Evolutionary conservation across 2,329 filamentous ascomycete species (phyloP).

Genomic region (Trichophyton mentagrophytes): DNA sequence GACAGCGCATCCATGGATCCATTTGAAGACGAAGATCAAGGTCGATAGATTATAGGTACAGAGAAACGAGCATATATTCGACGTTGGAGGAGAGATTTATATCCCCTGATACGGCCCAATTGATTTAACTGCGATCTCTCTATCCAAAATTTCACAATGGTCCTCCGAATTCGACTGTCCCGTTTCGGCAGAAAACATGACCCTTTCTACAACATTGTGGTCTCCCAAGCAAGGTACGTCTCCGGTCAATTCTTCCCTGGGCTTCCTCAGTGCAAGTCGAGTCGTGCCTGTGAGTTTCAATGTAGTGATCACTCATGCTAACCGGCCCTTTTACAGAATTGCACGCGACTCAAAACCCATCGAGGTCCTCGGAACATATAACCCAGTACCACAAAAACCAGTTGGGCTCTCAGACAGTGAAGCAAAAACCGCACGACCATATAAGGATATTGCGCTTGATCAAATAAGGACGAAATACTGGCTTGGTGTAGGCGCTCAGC

Average conservation of each 20-base stretch:
- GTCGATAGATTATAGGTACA: background rate
- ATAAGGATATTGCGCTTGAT: slow-evolving; percentile 89
- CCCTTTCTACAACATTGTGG: slow-evolving; percentile 97
- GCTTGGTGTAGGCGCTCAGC: slow-evolving; percentile 93
- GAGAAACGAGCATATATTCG: background rate
- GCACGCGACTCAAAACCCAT: slow-evolving; percentile 79
- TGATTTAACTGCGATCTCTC: background rate
- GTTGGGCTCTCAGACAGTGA: slow-evolving; percentile 37
- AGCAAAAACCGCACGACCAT: slow-evolving; percentile 47
- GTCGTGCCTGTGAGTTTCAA: background rate
- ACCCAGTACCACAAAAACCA: slow-evolving; percentile 45
- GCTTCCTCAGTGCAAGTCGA: background rate
- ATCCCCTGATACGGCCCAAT: background rate
- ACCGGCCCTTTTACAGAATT: slow-evolving; percentile 43
- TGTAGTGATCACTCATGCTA: background rate
- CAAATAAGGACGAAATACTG: slow-evolving; percentile 74
- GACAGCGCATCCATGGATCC: background rate
- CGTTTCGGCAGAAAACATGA: slow-evolving; percentile 79
- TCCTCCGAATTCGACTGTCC: slow-evolving; percentile 83
- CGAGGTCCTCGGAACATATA: slow-evolving; percentile 70
- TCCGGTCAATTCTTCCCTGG: background rate
- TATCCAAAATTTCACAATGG: slow-evolving; percentile 47
- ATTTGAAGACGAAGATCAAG: background rate
- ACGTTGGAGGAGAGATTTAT: background rate
- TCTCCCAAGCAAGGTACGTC: slow-evolving; percentile 72